These are phyloP conservation scores for Trichoderma oligosporum DNA, from an alignment of 2,329 filamentous ascomycete species.

Conservation along the genomic window DNA sequence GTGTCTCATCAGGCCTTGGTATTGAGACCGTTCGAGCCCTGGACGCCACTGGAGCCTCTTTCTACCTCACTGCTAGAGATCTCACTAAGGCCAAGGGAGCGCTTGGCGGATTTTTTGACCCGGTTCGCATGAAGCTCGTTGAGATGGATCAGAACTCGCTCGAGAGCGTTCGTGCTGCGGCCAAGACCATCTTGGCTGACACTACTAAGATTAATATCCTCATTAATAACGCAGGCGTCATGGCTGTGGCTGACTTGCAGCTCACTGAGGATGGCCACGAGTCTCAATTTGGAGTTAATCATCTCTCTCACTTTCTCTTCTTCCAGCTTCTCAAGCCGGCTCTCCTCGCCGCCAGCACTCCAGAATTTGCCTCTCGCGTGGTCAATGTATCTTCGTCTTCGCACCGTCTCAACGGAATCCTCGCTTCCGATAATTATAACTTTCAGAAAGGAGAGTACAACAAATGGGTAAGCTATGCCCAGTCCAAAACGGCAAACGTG, in stretches of 20 bases:
- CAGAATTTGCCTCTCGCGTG: conserved; percentile 8
- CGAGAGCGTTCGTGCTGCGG: conserved; percentile 27
- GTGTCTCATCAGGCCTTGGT: conserved; percentile 37
- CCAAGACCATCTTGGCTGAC: conserved; percentile 30
- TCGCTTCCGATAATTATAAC: conserved; percentile 21
- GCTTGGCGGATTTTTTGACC: conserved; percentile 23
- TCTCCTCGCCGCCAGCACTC: not conserved
- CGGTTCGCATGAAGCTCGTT: conserved; percentile 10
- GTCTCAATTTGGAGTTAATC: conserved; percentile 28
- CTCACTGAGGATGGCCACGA: conserved; percentile 26
- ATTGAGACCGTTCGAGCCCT: conserved; percentile 39
- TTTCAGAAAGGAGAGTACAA: conserved; percentile 24
- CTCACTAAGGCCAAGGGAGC: conserved; percentile 32
- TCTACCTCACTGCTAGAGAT: conserved; percentile 37
- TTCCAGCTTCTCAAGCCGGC: conserved; percentile 28
- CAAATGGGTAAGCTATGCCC: conserved; percentile 40
- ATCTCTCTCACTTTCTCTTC: conserved; percentile 28
- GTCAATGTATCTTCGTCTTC: conserved; percentile 7
- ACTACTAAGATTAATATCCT: conserved; percentile 39
- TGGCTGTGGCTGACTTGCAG: conserved; percentile 29
- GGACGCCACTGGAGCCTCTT: conserved; percentile 34
- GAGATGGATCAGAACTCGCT: conserved; percentile 22
- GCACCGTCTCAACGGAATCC: not conserved
- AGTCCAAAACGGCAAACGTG: conserved; percentile 49
- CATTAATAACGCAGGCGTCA: conserved; percentile 42